These are phyloP conservation scores for Tuber microsphaerosporum DNA, from an alignment of 495 filamentous ascomycete species.

Conservation along the genomic window DNA sequence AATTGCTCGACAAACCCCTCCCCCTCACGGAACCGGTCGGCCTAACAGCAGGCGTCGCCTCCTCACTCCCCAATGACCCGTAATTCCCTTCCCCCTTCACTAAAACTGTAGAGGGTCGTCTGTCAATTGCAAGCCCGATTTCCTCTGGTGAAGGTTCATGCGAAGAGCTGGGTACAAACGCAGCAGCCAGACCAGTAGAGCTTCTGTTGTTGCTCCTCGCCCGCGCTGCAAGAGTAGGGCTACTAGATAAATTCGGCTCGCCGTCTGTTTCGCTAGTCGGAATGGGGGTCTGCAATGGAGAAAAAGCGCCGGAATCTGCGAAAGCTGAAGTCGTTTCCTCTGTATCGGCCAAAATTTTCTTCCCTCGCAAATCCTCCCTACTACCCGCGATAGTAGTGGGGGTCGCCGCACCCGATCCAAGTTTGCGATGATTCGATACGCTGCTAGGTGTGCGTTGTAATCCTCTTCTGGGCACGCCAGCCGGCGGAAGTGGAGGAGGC, in stretches of 20 bases:
- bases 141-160: conserved; percentile 18
- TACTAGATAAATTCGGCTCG: conserved; percentile 23
- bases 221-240: conserved; percentile 25
- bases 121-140: conserved; percentile 33
- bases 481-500: conserved; percentile 27
- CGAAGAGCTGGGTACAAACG: conserved; percentile 17
- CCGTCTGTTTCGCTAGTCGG: conserved; percentile 15
- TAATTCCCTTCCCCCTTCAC: conserved; percentile 16
- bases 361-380: conserved; percentile 12
- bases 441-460: conserved; percentile 30
- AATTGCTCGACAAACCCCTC: conserved; percentile 12
- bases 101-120: conserved; percentile 34
- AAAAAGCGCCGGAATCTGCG: conserved; percentile 8
- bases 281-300: conserved; percentile 10
- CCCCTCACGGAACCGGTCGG: conserved; percentile 16
- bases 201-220: conserved; percentile 18
- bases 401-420: background rate
- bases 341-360: conserved; percentile 1
- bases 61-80: conserved; percentile 4
- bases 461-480: conserved; percentile 13
- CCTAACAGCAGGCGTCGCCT: conserved; percentile 8
- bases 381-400: conserved; percentile 7
- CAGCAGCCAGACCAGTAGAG: conserved; percentile 17
- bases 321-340: background rate
- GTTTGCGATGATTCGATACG: conserved; percentile 25